phyloP scores from a whole-genome alignment of 345 rosid genomes.

The Schrenkiella parvula region DNA sequence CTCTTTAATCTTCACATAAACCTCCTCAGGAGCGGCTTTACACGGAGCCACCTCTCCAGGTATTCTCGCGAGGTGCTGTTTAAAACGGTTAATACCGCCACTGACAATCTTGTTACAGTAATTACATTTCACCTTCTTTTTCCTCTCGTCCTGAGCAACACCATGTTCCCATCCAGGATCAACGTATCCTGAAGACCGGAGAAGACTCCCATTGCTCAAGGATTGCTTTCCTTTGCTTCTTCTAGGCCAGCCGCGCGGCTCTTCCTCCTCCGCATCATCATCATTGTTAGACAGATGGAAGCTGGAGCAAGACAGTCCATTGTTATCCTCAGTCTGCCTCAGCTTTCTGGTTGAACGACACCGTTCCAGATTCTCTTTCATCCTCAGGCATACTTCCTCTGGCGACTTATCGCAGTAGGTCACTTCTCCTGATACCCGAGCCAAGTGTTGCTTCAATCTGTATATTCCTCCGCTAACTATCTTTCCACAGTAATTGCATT shows the following conservation, averaged over 20 bases:
- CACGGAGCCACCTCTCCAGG: conserved; percentile 80
- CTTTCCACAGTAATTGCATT: conserved; percentile 80
- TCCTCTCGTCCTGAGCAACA: conserved; percentile 73
- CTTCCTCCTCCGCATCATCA: conserved; percentile 34
- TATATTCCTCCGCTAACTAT: conserved; percentile 79
- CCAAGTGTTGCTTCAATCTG: conserved; percentile 76
- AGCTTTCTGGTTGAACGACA: conserved; percentile 53
- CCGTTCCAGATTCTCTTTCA: conserved; percentile 68
- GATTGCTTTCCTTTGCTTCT: conserved; percentile 52
- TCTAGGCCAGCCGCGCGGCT: conserved; percentile 32
- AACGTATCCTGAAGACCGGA: conserved; percentile 66
- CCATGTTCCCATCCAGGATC: conserved; percentile 91
- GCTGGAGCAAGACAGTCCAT: conserved; percentile 40
- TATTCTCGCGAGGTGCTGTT: conserved; percentile 78
- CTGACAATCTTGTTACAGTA: conserved; percentile 67
- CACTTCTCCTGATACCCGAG: conserved; percentile 71
- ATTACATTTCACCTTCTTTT: conserved; percentile 72
- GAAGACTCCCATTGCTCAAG: conserved; percentile 46
- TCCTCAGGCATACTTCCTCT: conserved; percentile 54
- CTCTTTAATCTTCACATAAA: conserved; percentile 65
- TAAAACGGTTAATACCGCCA: conserved; percentile 79
- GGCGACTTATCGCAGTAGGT: conserved; percentile 76
- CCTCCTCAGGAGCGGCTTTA: conserved; percentile 68
- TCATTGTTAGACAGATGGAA: conserved; percentile 37
- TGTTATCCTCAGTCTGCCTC: conserved; percentile 41